Evolutionary conservation across 768 basidiomycete genomes (phyloP).

Genomic region (Polyporus arcularius): DNA sequence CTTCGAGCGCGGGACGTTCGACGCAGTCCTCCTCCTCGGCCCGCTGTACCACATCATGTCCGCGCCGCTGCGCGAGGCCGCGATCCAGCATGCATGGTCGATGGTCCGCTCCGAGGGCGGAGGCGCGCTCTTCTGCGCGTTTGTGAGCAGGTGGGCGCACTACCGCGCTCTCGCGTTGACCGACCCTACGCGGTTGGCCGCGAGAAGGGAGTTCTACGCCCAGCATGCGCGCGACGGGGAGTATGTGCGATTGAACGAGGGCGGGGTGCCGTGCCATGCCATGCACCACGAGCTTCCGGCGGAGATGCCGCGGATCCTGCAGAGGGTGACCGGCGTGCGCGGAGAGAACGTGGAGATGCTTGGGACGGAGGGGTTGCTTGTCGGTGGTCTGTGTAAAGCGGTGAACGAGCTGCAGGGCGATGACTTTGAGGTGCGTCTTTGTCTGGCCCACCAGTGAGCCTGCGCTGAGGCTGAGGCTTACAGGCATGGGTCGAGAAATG

Average conservation of each 20-base stretch:
- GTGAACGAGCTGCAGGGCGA: slow-evolving; percentile 19
- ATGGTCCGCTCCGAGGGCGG: slow-evolving; percentile 11
- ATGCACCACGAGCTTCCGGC: slow-evolving; percentile 16
- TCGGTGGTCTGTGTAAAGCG: slow-evolving; percentile 15
- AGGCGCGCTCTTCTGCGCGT: slow-evolving; percentile 20
- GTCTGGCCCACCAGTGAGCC: no score
- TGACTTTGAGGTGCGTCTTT: slow-evolving; percentile 12
- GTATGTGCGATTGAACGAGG: slow-evolving; percentile 2
- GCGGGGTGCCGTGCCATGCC: slow-evolving; percentile 6
- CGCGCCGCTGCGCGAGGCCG: slow-evolving; percentile 10
- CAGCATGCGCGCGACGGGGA: slow-evolving; percentile 15
- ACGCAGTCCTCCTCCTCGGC: slow-evolving; percentile 25
- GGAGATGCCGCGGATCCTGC: slow-evolving; percentile 11
- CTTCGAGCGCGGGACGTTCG: slow-evolving; percentile 16
- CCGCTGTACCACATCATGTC: slow-evolving; percentile 24
- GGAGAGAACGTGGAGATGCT: slow-evolving; percentile 13
- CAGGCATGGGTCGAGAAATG: slow-evolving; percentile 21
- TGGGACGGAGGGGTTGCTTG: slow-evolving; percentile 20
- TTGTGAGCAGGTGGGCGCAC: slow-evolving; percentile 22
- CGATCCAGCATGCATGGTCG: slow-evolving; percentile 15
- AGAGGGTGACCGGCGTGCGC: slow-evolving; percentile 6
- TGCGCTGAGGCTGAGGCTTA: background rate
- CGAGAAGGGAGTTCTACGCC: slow-evolving; percentile 17
- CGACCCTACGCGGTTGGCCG: slow-evolving; percentile 12
- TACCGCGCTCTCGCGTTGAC: slow-evolving; percentile 19